Evolutionary conservation across 257 asterid genomes (phyloP).

Genomic region (Rhazya stricta): DNA sequence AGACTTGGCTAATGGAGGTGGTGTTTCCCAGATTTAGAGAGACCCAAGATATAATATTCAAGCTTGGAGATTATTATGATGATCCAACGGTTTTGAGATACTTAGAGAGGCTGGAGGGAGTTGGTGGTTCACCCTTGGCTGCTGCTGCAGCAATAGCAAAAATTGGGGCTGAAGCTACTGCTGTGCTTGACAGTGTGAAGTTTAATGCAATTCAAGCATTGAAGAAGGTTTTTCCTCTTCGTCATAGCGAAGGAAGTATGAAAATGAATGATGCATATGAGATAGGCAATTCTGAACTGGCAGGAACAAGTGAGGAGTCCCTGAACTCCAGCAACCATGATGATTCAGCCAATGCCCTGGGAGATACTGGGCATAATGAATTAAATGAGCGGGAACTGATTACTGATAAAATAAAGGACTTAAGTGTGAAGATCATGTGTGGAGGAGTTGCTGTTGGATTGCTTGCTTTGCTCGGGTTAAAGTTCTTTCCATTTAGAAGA

Average conservation of each 20-base stretch:
- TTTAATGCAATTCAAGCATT: constrained; percentile 78
- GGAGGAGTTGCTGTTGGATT: constrained; percentile 88
- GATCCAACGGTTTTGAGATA: constrained; percentile 92
- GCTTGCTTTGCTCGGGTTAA: constrained; percentile 65
- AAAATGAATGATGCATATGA: constrained; percentile 38
- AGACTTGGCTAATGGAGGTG: constrained; percentile 96
- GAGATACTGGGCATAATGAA: constrained; percentile 30
- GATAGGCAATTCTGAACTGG: constrained; percentile 25
- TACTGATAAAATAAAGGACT: constrained; percentile 57
- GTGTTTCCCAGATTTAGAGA: constrained; percentile 96
- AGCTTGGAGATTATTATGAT: constrained; percentile 94
- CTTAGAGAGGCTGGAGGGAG: constrained; percentile 83
- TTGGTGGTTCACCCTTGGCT: constrained; percentile 87
- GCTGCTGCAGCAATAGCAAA: constrained; percentile 96
- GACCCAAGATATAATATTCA: constrained; percentile 58
- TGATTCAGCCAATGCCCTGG: constrained; percentile 25
- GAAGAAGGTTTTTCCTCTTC: constrained; percentile 75
- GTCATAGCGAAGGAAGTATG: constrained; percentile 42
- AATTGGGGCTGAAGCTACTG: constrained; percentile 94
- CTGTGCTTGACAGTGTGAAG: constrained; percentile 90
- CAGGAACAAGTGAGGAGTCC: constrained; percentile 30
- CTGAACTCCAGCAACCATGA: constrained; percentile 30
- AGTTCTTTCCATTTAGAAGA: constrained; percentile 43
- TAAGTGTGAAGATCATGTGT: constrained; percentile 69
- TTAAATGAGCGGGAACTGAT: constrained; percentile 53